Conservation (phyloP, 78 protist species). For the Bodo saltans region DNA sequence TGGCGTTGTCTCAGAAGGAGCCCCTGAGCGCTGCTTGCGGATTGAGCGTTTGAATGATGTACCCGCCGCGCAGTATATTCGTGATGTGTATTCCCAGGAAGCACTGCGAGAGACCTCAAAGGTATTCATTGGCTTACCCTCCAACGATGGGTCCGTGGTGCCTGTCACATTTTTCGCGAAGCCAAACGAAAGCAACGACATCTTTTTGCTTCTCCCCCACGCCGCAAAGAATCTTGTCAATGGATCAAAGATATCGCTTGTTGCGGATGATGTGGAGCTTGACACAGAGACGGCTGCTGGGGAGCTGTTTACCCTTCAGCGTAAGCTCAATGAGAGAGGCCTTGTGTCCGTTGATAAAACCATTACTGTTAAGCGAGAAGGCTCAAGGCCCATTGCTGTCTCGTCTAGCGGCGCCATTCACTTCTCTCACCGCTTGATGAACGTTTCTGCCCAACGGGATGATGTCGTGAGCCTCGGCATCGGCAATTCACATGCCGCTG, state of each 20-base stretch:
- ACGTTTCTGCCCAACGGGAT: neutral
- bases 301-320: neutral
- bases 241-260: neutral
- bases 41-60: neutral
- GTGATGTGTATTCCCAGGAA: neutral
- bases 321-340: neutral
- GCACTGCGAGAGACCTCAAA: neutral
- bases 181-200: neutral
- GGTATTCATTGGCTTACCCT: neutral
- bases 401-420: neutral
- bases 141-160: neutral
- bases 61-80: neutral
- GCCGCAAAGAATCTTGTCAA: neutral
- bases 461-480: neutral
- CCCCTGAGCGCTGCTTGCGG: too few species aligned
- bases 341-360: neutral
- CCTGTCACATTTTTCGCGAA: neutral
- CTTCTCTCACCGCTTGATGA: neutral
- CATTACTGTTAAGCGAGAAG: neutral
- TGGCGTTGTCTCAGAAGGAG: neutral
- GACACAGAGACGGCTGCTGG: neutral
- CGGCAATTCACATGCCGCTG: neutral
- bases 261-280: neutral
- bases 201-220: neutral
- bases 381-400: neutral